Base-by-base conservation (phyloP, 2,329 filamentous ascomycete species). In the Sporothrix humicola region DNA sequence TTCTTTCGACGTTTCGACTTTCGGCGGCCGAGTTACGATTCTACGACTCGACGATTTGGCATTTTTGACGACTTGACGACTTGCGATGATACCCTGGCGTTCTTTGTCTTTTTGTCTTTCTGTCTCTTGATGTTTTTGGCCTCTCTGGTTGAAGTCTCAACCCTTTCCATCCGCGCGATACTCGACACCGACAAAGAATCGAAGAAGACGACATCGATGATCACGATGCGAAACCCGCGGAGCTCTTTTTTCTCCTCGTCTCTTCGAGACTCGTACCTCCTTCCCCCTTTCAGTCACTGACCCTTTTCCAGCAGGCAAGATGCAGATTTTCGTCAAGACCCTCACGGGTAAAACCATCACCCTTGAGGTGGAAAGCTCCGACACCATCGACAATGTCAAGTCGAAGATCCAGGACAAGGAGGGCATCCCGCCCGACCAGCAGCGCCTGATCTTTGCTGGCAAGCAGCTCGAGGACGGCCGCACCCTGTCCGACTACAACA, bases 321-420 rank as follows among this genome's bases (percentile, higher is more conserved):
- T 91, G 89, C 89, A 91, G 88, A 91, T 91, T 85, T 92, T 92
- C 87, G 90, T 92, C 82, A 91, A 92, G 87, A 92, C 90, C 89
- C 90, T 98, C 82, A 98, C 96, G 93, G 96, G 96, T 84, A 98
- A 98, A 93, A 98, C 96, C 84, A 98, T 98, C 92, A 98, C 96
- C 92, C 95, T 99, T 82, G 96, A 99, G 94, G 96, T 98, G 88
- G 96, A 98, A 92, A 97, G 94, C 82, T 95, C 92, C 83, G 96
- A 99, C 88, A 98, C 95, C 83, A 98, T 99, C 87, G 96, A 98
- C 91, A 98, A 98, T 92, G 96, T 99, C 89, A 98, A 98, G 92
- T 94, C 93, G 89, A 98, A 99, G 91, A 90, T 90, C 81, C 87
- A 91, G 94, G 96, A 98, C 91, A 99, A 98, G 93, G 96, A 99